Base-by-base conservation (phyloP, 2,329 filamentous ascomycete species). In the Ustilaginoidea virens region DNA sequence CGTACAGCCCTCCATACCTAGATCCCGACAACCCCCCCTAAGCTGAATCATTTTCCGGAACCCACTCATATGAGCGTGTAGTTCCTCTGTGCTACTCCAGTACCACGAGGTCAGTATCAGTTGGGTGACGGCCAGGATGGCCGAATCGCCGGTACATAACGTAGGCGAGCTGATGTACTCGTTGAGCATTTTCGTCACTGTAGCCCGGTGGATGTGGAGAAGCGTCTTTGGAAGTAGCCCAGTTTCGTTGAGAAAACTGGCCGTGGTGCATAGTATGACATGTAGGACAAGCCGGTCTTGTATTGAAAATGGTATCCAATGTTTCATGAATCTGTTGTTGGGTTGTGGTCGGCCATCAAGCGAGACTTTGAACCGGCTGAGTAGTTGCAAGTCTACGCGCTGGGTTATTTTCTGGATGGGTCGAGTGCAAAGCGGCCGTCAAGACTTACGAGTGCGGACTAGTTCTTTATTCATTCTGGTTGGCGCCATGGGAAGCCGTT, bases 21-120 rank as follows among this genome's bases (percentile, higher is more conserved):
- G 44, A 7, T 50, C 46, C 13, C 52, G 45, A 24, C 66, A 47
- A 0, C 64, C 61, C 8, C 62, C 64, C 15, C 61, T 51, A 26
- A 60, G 38, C 14, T 42, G 43, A 7, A 69, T 54, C 59, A 69
- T 64, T 27, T 56, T 55, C 34, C 52, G 49, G 11, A 69, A 48
- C 0, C 63, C 62, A 5, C 41, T 43, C 33, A 66, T 52, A 29
- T 68, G 64, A 1, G 55, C 53, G 15, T 53, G 48, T 8, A 67
- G 46, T 33, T 61, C 57, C 21, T 50, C 41, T 0, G 52, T 55
- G 16, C 55, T 56, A 5, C 62, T 61, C 61, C 62, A 66, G 39
- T 65, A 66, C 64, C 65, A 69, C 33, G 66, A 64, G 25, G 63
- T 56, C 15, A 63, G 43, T 14, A 63, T 52, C 34, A 67, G 51